These are phyloP conservation scores for Prunus kanzakura DNA, from an alignment of 306 rosid species.

Conservation along the genomic window DNA sequence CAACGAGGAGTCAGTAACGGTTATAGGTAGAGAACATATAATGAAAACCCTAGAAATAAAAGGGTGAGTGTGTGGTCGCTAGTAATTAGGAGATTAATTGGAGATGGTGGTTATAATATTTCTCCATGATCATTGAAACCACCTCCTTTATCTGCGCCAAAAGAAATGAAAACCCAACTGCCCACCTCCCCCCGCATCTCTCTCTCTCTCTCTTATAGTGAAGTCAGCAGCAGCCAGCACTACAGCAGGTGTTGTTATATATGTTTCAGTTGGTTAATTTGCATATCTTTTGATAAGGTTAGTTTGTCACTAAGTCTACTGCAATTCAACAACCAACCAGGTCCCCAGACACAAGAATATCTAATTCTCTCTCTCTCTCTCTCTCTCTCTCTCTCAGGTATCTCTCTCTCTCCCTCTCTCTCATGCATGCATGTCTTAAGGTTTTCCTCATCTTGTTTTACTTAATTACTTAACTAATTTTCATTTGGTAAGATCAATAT, in stretches of 20 bases:
- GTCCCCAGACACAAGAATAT: background rate
- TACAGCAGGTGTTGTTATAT: background rate
- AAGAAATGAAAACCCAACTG: slow-evolving; percentile 6
- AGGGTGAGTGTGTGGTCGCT: background rate
- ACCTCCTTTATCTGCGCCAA: slow-evolving; percentile 13
- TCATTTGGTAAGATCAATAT: background rate
- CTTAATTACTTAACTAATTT: background rate
- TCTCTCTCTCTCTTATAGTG: background rate
- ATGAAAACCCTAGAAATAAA: slow-evolving; percentile 13
- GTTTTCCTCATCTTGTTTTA: background rate
- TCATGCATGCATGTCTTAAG: slow-evolving; percentile 1
- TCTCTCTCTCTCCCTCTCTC: slow-evolving; percentile 4
- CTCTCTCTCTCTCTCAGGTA: background rate
- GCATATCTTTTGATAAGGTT: background rate
- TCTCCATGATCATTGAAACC: background rate
- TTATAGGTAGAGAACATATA: background rate
- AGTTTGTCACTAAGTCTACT: slow-evolving; percentile 12
- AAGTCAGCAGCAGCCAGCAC: background rate
- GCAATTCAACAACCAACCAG: slow-evolving; percentile 19
- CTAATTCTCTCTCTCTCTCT: background rate
- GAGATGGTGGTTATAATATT: background rate
- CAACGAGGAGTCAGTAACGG: slow-evolving; percentile 10
- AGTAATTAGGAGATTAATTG: slow-evolving; percentile 1
- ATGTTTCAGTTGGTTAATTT: background rate
- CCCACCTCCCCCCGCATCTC: slow-evolving; percentile 17